Evolutionary conservation across 345 rosid species (phyloP).

Genomic region (Acer saccharum): DNA sequence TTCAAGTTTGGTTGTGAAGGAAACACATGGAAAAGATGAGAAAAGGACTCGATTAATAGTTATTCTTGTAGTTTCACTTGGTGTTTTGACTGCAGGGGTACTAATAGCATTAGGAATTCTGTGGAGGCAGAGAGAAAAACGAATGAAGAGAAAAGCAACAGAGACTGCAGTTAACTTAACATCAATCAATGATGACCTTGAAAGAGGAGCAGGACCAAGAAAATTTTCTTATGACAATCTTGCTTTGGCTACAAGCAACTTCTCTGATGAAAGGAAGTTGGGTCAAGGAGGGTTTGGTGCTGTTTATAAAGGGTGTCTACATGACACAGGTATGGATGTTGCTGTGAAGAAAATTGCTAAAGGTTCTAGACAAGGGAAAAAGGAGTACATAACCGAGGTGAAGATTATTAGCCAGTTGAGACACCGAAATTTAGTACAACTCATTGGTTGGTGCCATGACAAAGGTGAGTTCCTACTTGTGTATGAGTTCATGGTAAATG

Average conservation of each 20-base stretch:
- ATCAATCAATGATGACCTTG: constrained; percentile 5
- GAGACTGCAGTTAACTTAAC: background rate
- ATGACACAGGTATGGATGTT: background rate
- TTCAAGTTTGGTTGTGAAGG: constrained; percentile 12
- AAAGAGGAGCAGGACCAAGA: constrained; percentile 1
- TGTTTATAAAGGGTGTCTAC: constrained; percentile 1
- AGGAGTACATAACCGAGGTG: constrained; percentile 5
- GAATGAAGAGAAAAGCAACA: background rate
- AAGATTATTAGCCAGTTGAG: constrained; percentile 13
- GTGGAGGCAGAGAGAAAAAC: background rate
- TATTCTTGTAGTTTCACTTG: background rate
- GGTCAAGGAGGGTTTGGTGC: constrained; percentile 13
- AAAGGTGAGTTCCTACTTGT: constrained; percentile 53
- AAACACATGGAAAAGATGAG: too few species aligned
- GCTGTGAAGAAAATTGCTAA: constrained; percentile 8
- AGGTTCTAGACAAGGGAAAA: constrained; percentile 6
- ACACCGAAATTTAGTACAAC: constrained; percentile 6
- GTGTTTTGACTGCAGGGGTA: background rate
- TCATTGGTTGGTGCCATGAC: constrained; percentile 16
- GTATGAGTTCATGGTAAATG: constrained; percentile 69
- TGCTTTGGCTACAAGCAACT: background rate
- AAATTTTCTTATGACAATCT: background rate
- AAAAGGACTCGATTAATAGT: background rate
- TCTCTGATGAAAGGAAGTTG: background rate
- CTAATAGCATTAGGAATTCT: background rate